Conservation (phyloP, 129 eudicot species). For the Lactuca saligna region DNA sequence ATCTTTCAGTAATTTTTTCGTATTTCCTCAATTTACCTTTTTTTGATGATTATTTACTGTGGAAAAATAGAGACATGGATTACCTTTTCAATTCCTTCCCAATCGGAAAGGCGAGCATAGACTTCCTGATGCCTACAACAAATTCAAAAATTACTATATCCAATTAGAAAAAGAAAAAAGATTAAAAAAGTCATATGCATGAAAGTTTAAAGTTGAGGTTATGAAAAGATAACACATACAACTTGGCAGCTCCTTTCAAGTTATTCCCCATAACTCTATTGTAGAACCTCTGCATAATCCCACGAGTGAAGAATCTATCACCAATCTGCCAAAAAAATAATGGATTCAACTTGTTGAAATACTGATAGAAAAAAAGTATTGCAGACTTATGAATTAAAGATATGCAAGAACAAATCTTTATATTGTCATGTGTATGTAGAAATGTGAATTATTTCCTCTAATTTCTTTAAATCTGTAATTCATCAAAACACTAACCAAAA, state of each 20-base stretch:
- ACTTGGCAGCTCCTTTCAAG: slow-evolving; percentile 68
- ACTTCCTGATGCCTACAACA: slow-evolving; percentile 67
- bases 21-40: too few relatives aligned
- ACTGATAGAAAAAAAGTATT: background rate
- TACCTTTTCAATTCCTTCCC: slow-evolving; percentile 91
- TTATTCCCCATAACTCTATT: slow-evolving; percentile 68
- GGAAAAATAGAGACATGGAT: slow-evolving; percentile 8
- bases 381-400: background rate
- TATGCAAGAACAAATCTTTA: background rate
- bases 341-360: slow-evolving; percentile 1
- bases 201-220: slow-evolving; percentile 21
- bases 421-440: slow-evolving; percentile 12
- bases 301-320: slow-evolving; percentile 80
- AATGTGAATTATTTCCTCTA: background rate
- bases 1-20: too few relatives aligned
- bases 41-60: background rate
- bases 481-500: slow-evolving; percentile 70
- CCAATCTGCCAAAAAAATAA: slow-evolving; percentile 53
- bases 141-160: slow-evolving; percentile 5
- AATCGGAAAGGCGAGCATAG: slow-evolving; percentile 73
- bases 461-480: background rate
- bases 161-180: background rate
- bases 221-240: slow-evolving; percentile 53
- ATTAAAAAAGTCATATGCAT: background rate
- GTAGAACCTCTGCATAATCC: slow-evolving; percentile 71